Conservation (phyloP, 495 filamentous ascomycete genomes). For the Tetracladium setigerum region DNA sequence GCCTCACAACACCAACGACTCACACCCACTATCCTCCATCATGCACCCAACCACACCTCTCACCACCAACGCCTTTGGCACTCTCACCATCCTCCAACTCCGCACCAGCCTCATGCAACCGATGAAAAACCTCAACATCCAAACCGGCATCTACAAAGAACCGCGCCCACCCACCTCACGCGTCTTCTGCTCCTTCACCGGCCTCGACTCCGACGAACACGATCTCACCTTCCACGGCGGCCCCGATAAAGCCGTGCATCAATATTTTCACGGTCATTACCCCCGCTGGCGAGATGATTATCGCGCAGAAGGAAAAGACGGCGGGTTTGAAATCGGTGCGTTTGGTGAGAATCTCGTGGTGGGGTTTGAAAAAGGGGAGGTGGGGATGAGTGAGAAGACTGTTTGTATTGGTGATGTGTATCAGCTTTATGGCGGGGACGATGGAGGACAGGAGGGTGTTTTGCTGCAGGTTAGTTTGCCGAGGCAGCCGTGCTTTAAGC, state of each 20-base stretch:
- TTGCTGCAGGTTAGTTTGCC: slow-evolving; percentile 39
- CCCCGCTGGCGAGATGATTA: slow-evolving; percentile 31
- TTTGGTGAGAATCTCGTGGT: slow-evolving; percentile 53
- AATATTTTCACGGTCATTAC: slow-evolving; percentile 49
- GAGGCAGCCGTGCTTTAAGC: slow-evolving; percentile 48
- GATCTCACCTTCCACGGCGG: slow-evolving; percentile 47
- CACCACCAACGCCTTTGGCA: neutral
- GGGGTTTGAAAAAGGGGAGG: too few relatives aligned
- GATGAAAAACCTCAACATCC: slow-evolving; percentile 32
- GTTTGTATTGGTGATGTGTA: slow-evolving; percentile 50
- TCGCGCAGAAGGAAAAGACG: slow-evolving; percentile 27
- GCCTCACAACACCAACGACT: neutral
- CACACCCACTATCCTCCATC: neutral
- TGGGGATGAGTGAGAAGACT: slow-evolving; percentile 46
- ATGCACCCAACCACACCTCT: neutral
- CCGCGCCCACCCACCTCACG: slow-evolving; percentile 19
- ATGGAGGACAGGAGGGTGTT: slow-evolving; percentile 25
- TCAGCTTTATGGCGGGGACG: slow-evolving; percentile 23
- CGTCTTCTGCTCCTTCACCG: slow-evolving; percentile 35
- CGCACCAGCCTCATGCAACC: slow-evolving; percentile 44
- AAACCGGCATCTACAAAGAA: slow-evolving; percentile 46
- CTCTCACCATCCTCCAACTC: slow-evolving; percentile 37
- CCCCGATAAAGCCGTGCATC: slow-evolving; percentile 48
- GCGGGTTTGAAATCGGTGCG: slow-evolving; percentile 38
- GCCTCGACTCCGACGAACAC: slow-evolving; percentile 44